phyloP scores from a whole-genome alignment of 108 stramenopile species.

The Cyclotella distinguenda region DNA sequence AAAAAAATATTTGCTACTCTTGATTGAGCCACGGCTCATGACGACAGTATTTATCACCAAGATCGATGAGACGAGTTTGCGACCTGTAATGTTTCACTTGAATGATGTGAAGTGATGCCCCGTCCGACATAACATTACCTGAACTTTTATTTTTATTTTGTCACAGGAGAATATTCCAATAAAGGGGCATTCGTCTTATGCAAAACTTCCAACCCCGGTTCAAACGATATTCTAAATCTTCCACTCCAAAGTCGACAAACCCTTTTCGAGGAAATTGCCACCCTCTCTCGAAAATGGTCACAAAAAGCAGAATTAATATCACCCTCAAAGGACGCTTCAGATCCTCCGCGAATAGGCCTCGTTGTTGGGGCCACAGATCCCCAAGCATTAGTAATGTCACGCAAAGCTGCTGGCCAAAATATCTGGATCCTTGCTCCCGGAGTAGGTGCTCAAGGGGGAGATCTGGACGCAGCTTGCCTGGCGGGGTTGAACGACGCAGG shows the following conservation, averaged over 20 bases:
- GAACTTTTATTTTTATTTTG: background rate
- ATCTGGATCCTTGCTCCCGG: slow-evolving; percentile 98
- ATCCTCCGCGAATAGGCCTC: slow-evolving; percentile 77
- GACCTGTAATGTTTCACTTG: background rate
- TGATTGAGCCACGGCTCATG: slow-evolving; percentile 46
- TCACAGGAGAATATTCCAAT: slow-evolving; percentile 63
- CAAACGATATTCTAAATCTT: slow-evolving; percentile 87
- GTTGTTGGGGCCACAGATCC: slow-evolving; percentile 98
- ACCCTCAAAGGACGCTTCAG: slow-evolving; percentile 25
- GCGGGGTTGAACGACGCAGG: slow-evolving; percentile 87
- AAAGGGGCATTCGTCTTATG: slow-evolving; percentile 96
- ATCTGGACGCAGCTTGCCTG: slow-evolving; percentile 72
- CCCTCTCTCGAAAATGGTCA: slow-evolving; percentile 67
- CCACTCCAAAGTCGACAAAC: slow-evolving; percentile 50
- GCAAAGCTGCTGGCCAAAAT: slow-evolving; percentile 72
- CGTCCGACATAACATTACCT: background rate
- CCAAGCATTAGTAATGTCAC: slow-evolving; percentile 69
- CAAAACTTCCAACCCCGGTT: slow-evolving; percentile 98
- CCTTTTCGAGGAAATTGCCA: slow-evolving; percentile 88
- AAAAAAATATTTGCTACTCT: slow-evolving; percentile 50
- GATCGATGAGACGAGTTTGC: slow-evolving; percentile 43
- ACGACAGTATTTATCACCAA: slow-evolving; percentile 46
- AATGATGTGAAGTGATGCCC: background rate
- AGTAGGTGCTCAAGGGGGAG: slow-evolving; percentile 97
- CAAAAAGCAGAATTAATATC: slow-evolving; percentile 26